Percentiles rank a stretch among this genome's conserved stretches.
Evolutionary conservation across 148 eudicot genomes (phyloP).

Genomic region (Nepenthes mirabilis): DNA sequence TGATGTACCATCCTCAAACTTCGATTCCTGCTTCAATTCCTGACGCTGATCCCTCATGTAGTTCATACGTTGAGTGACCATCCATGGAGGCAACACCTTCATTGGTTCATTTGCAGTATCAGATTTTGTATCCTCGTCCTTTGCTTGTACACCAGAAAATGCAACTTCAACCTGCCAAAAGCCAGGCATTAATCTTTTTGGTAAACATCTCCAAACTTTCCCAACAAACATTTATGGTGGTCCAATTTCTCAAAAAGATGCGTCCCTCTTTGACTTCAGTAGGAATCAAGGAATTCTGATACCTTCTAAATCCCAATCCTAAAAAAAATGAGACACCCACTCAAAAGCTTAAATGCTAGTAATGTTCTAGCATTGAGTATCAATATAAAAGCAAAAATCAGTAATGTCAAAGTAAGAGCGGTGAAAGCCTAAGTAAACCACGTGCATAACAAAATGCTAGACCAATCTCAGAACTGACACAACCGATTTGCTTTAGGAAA

Average conservation of each 20-base stretch:
- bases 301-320: neutral
- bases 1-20: constrained; percentile 47
- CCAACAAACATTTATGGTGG: too few species aligned
- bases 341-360: too few species aligned
- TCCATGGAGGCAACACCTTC: constrained; percentile 98
- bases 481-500: too few species aligned
- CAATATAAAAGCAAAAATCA: too few species aligned
- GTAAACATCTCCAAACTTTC: neutral
- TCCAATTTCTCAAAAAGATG: too few species aligned
- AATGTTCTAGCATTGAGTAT: too few species aligned
- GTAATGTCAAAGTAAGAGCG: too few species aligned
- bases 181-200: neutral
- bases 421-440: too few species aligned
- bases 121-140: constrained; percentile 45
- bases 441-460: too few species aligned
- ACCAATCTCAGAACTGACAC: too few species aligned
- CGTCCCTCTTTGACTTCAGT: too few species aligned
- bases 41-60: constrained; percentile 92
- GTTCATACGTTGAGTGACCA: constrained; percentile 88
- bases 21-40: constrained; percentile 48
- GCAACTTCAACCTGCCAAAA: constrained; percentile 68
- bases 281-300: neutral
- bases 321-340: too few species aligned
- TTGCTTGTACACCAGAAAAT: constrained; percentile 44
- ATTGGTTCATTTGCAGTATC: constrained; percentile 27